These are phyloP conservation scores for Penicillium sp. DNA, from an alignment of 2,329 filamentous ascomycete species.

Conservation along the genomic window DNA sequence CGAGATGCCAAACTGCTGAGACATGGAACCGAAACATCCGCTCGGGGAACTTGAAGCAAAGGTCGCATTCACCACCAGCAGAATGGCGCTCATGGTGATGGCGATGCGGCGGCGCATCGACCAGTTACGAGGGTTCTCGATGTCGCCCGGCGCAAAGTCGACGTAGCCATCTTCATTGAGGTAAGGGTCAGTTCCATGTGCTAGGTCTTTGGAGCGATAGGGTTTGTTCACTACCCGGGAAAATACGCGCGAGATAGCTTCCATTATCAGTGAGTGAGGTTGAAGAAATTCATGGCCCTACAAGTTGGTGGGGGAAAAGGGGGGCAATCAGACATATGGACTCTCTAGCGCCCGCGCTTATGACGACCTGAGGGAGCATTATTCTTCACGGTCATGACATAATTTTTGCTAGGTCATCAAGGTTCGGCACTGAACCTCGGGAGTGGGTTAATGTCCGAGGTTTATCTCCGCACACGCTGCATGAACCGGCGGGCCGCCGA, in stretches of 20 bases:
- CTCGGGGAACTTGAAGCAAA: constrained; percentile 49
- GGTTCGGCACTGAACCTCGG: neutral
- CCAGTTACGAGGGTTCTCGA: constrained; percentile 61
- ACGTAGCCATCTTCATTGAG: constrained; percentile 51
- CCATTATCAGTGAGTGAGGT: constrained; percentile 30
- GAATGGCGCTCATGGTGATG: constrained; percentile 13
- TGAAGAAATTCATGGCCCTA: neutral
- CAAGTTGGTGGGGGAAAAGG: neutral
- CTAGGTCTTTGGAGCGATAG: constrained; percentile 44
- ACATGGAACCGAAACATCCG: constrained; percentile 40
- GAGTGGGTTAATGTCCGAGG: neutral
- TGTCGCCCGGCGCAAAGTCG: constrained; percentile 50
- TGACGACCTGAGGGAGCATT: neutral
- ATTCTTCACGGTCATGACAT: neutral
- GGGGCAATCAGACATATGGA: neutral
- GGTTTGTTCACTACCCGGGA: constrained; percentile 53
- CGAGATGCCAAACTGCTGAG: constrained; percentile 47
- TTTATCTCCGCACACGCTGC: constrained; percentile 1
- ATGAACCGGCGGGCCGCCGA: too few species aligned
- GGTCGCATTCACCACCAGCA: constrained; percentile 51
- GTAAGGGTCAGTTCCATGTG: constrained; percentile 36
- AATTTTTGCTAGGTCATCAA: neutral
- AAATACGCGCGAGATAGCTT: constrained; percentile 43
- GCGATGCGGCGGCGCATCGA: constrained; percentile 35
- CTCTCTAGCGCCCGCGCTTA: neutral